phyloP scores from a whole-genome alignment of 306 rosid species.

The Quercus parvula region DNA sequence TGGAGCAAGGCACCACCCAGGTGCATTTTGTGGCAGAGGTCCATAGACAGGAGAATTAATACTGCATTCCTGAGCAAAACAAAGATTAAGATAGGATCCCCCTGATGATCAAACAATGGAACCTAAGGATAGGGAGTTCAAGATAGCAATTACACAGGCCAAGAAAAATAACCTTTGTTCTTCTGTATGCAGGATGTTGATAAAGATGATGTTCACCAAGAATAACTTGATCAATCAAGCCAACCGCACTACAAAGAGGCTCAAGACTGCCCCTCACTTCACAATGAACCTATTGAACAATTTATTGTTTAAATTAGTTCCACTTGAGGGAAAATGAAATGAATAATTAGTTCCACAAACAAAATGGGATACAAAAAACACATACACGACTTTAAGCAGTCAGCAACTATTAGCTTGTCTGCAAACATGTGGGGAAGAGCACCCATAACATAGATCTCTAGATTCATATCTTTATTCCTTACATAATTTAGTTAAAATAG shows the following conservation, averaged over 20 bases:
- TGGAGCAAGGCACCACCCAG: constrained; percentile 79
- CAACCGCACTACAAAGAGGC: constrained; percentile 79
- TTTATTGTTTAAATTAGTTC: constrained; percentile 12
- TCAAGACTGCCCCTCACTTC: constrained; percentile 69
- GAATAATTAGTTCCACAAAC: not conserved
- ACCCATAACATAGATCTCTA: not conserved
- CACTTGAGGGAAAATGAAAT: not conserved
- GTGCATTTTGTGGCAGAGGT: constrained; percentile 64
- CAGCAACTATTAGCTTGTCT: not conserved
- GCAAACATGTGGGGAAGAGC: not conserved
- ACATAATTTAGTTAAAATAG: not conserved
- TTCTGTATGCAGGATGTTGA: constrained; percentile 71
- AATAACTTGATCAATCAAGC: constrained; percentile 59
- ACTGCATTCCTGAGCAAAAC: constrained; percentile 63
- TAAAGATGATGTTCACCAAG: constrained; percentile 66
- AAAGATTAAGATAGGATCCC: constrained; percentile 14
- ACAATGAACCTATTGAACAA: constrained; percentile 54
- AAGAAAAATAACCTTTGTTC: constrained; percentile 54
- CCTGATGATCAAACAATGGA: constrained; percentile 6
- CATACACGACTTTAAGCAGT: not conserved
- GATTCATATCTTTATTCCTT: not conserved
- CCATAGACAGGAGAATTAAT: constrained; percentile 75
- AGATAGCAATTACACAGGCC: constrained; percentile 13
- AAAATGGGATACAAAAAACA: not conserved
- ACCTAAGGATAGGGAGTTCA: not conserved